Percentiles rank a stretch among this genome's conserved stretches.
Conservation (phyloP, 257 asterid genomes). For the Solanum lignicaule region DNA sequence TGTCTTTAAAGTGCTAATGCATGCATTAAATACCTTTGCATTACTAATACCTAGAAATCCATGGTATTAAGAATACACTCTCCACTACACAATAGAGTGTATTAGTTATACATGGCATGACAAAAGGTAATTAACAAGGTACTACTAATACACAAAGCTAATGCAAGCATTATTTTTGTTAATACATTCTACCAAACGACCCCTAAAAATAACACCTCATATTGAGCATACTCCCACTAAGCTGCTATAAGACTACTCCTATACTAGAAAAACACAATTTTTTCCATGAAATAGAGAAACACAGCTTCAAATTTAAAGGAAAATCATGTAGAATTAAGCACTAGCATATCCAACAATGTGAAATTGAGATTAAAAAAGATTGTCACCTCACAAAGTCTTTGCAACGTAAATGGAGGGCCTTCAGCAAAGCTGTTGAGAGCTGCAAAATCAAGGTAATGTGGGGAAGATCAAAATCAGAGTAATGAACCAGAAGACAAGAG, state of each 20-base stretch:
- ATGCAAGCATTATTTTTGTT: no score
- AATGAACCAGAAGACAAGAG: not conserved
- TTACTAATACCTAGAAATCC: no score
- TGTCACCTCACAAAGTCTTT: conserved; percentile 92
- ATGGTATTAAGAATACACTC: no score
- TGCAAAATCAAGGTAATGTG: conserved; percentile 26
- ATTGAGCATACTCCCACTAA: not conserved
- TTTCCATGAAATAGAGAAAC: not conserved
- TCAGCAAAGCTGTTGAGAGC: conserved; percentile 75
- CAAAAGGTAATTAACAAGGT: no score
- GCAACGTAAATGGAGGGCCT: conserved; percentile 97
- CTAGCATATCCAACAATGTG: not conserved
- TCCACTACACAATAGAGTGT: no score
- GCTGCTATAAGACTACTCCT: not conserved
- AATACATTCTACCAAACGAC: no score
- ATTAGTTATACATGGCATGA: no score
- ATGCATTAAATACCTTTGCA: no score
- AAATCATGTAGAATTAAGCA: not conserved
- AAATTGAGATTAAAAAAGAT: not conserved
- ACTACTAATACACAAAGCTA: no score
- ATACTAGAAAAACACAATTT: not conserved
- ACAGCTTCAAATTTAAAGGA: not conserved
- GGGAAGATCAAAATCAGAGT: not conserved
- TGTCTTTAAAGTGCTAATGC: no score
- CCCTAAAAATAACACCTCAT: not conserved